Percentiles rank a stretch among this genome's conserved stretches.
These are phyloP conservation scores for Botrytis medusae DNA, from an alignment of 2,329 filamentous ascomycete species.

Conservation along the genomic window DNA sequence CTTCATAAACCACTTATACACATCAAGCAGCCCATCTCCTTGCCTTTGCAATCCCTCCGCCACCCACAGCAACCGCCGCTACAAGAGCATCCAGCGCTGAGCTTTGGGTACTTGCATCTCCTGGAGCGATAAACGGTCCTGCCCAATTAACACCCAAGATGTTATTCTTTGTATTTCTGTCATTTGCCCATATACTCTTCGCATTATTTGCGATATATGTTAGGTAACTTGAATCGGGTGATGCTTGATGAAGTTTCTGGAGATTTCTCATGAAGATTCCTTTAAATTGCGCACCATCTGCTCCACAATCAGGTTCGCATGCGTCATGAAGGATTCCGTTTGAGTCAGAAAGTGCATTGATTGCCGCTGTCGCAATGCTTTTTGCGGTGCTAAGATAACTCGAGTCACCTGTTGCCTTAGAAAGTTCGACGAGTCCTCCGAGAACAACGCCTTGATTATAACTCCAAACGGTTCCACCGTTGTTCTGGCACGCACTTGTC, in stretches of 20 bases:
- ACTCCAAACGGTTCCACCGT: slow-evolving; percentile 46
- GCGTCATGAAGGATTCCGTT: slow-evolving; percentile 54
- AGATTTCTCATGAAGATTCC: slow-evolving; percentile 69
- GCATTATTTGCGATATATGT: slow-evolving; percentile 63
- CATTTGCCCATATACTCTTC: slow-evolving; percentile 62
- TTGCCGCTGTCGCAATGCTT: slow-evolving; percentile 55
- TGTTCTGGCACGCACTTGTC: slow-evolving; percentile 50
- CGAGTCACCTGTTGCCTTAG: slow-evolving; percentile 48
- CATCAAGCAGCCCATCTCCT: background rate
- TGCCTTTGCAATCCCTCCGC: background rate
- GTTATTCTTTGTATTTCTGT: slow-evolving; percentile 48
- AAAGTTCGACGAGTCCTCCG: slow-evolving; percentile 56
- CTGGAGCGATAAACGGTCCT: slow-evolving; percentile 54
- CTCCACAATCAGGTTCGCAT: slow-evolving; percentile 49
- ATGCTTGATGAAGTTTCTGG: slow-evolving; percentile 49
- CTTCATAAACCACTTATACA: background rate
- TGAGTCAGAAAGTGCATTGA: slow-evolving; percentile 46
- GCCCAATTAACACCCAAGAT: slow-evolving; percentile 63
- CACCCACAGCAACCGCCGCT: slow-evolving; percentile 47
- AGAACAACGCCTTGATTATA: slow-evolving; percentile 65
- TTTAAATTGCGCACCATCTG: slow-evolving; percentile 68
- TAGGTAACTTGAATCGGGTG: slow-evolving; percentile 50
- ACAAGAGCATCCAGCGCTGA: slow-evolving; percentile 68
- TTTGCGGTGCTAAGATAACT: slow-evolving; percentile 49
- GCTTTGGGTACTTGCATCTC: slow-evolving; percentile 60